Evolutionary conservation across 805 yeast species (phyloP), one percentile per base, ranked within the genome.

Genomic region (Sugiyamaella floridensis): DNA sequence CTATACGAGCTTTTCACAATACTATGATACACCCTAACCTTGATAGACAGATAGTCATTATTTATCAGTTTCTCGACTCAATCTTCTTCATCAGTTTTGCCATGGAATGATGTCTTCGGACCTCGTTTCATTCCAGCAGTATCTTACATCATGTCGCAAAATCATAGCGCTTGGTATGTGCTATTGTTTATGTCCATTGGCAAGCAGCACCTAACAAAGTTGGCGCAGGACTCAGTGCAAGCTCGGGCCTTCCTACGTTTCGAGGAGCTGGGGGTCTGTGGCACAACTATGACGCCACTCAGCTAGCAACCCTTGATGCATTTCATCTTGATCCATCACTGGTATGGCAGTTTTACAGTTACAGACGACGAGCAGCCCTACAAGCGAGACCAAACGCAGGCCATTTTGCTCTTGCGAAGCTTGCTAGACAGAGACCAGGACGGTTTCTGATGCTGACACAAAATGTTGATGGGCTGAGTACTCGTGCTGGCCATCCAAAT

Each of bases 271-370:
- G 82, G 48, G 92, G 93, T 0, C 70, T 83, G 28, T 89, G 96
- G 96, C 75, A 80, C 55, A 80, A 80, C 55, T 85, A 80, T 69
- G 84, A 84, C 49, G 81, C 89, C 60, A 82, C 86, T 45, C 96
- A 89, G 62, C 72, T 89, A 44, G 96, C 96, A 7, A 89, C 96
- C 0, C 96, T 95, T 0, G 96, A 89, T 63, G 96, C 96, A 4
- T 89, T 89, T 65, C 78, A 82, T 54, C 72, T 74, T 16, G 90
- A 89, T 63, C 96, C 97, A 0, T 86, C 87, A 0, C 72, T 88
- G 9, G 96, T 89, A 7, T 89, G 97, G 97, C 92, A 86, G 63
- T 89, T 86, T 61, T 89, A 89, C 67, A 75, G 88, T 4, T 80
- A 80, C 66, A 70, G 95, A 55, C 65, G 97, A 45, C 75, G 70